Evolutionary conservation across 129 eudicot genomes (phyloP).

Genomic region (Flaveria trinervia): DNA sequence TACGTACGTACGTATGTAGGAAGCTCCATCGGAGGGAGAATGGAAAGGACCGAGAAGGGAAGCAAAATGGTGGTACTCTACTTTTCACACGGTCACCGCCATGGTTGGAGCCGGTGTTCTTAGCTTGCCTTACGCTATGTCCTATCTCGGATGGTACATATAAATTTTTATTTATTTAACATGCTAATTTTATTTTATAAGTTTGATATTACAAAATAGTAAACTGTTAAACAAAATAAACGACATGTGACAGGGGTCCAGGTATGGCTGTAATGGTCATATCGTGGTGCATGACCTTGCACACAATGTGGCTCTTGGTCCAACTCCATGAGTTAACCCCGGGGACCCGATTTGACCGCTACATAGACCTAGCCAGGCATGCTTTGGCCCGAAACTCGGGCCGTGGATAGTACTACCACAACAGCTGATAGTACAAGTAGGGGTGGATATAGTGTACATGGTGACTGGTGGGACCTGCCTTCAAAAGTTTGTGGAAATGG

Average conservation of each 20-base stretch:
- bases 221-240: no score
- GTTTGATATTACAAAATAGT: no score
- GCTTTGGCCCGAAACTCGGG: conserved; percentile 84
- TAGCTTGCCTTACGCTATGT: conserved; percentile 93
- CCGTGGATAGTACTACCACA: conserved; percentile 89
- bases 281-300: conserved; percentile 79
- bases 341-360: conserved; percentile 72
- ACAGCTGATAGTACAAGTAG: conserved; percentile 81
- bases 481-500: conserved; percentile 76
- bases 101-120: conserved; percentile 99
- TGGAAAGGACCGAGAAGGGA: conserved; percentile 65
- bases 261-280: conserved; percentile 67
- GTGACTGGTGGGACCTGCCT: conserved; percentile 95
- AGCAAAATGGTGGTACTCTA: conserved; percentile 98
- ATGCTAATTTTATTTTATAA: not conserved
- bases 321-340: conserved; percentile 79
- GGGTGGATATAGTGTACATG: conserved; percentile 83
- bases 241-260: conserved; percentile 64
- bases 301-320: conserved; percentile 81
- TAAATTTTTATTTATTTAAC: not conserved
- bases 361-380: conserved; percentile 63
- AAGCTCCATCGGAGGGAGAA: conserved; percentile 57
- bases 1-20: conserved; percentile 38
- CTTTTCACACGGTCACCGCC: conserved; percentile 96
- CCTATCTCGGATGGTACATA: conserved; percentile 84